Conservation (phyloP, 305 asterid species). For the Fraxinus xanthoxyloides region DNA sequence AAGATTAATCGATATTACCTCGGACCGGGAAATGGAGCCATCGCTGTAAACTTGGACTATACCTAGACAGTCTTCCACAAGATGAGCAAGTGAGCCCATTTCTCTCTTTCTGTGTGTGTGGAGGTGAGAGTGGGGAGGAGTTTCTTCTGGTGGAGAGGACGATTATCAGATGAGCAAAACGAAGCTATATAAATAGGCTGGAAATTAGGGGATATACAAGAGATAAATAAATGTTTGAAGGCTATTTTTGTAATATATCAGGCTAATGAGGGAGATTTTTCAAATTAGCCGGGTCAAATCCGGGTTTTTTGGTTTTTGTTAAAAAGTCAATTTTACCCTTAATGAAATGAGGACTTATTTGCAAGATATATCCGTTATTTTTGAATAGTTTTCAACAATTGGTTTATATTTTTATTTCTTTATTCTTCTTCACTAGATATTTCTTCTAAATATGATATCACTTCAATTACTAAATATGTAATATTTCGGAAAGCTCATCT, state of each 20-base stretch:
- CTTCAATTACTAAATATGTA: background rate
- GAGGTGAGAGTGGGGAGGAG: background rate
- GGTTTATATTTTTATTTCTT: no score
- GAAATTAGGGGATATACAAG: background rate
- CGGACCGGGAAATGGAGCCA: constrained; percentile 49
- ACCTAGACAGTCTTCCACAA: constrained; percentile 57
- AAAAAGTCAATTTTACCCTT: no score
- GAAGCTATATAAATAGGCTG: constrained; percentile 26
- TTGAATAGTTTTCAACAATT: no score
- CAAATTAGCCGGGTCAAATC: no score
- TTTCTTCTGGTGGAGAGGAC: background rate
- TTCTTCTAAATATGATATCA: no score
- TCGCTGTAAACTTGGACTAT: constrained; percentile 51
- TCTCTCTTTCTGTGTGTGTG: constrained; percentile 12
- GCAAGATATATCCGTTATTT: no score
- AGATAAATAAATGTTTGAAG: background rate
- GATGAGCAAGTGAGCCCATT: constrained; percentile 53
- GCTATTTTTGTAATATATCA: background rate
- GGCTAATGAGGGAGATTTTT: no score
- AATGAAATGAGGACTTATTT: no score
- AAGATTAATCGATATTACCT: background rate
- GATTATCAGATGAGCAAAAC: background rate
- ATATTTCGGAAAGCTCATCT: background rate
- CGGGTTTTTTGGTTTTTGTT: no score
- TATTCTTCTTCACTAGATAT: no score